Conservation (phyloP, 1,284 basidiomycete species). For the Cutaneotrichosporon arboriforme region DNA sequence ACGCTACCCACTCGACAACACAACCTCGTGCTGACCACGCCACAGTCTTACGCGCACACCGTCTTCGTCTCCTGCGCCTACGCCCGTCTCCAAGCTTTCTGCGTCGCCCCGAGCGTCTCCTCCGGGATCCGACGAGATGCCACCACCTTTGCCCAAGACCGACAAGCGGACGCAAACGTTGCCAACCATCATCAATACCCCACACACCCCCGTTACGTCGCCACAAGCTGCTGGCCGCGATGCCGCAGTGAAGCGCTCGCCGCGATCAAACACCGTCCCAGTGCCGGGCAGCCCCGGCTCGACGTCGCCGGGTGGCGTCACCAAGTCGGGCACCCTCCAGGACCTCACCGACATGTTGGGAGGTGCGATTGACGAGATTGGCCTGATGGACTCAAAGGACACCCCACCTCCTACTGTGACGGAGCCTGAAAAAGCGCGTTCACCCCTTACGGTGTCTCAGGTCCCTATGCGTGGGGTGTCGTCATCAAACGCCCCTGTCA, state of each 20-base stretch:
- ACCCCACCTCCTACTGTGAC: constrained; percentile 33
- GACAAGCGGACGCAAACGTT: constrained; percentile 2
- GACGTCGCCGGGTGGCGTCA: background rate
- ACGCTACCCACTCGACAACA: background rate
- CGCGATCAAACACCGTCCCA: constrained; percentile 2
- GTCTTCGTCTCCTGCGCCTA: too few species aligned
- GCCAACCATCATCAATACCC: constrained; percentile 34
- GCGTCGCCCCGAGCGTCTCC: too few species aligned
- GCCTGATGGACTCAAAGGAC: constrained; percentile 34
- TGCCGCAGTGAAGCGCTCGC: background rate
- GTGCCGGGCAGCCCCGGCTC: background rate
- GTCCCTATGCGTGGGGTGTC: constrained; percentile 6
- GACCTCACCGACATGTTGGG: constrained; percentile 45
- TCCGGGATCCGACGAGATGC: background rate
- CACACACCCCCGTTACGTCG: constrained; percentile 13
- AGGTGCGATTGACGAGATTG: constrained; percentile 46
- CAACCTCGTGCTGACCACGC: background rate
- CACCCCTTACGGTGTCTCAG: background rate
- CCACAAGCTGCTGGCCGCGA: constrained; percentile 1
- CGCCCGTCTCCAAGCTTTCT: too few species aligned
- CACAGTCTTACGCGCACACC: background rate
- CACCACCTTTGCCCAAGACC: background rate
- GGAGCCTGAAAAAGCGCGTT: constrained; percentile 18
- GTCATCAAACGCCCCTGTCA: background rate
- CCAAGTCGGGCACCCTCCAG: constrained; percentile 27